A percentile compares a stretch with the other conserved stretches of the same genome.
Conservation (phyloP, 2,329 filamentous ascomycete genomes). For the Didymella pinodella region DNA sequence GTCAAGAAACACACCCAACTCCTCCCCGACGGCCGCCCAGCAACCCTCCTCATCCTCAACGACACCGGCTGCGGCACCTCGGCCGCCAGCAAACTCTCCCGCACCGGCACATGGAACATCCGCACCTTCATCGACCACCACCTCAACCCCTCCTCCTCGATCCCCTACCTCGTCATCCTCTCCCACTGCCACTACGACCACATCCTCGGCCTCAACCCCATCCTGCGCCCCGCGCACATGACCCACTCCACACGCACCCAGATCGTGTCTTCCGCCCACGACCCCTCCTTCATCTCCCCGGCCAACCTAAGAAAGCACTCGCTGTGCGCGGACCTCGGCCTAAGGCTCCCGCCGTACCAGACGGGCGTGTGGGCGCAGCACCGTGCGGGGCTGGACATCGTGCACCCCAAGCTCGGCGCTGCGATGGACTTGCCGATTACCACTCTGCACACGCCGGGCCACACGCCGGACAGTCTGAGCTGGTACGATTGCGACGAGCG, state of each 20-base stretch:
- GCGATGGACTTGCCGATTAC: conserved; percentile 10
- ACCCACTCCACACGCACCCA: neutral
- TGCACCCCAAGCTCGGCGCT: neutral
- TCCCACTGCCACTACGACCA: conserved; percentile 27
- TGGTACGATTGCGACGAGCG: conserved; percentile 20
- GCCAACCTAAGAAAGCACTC: conserved; percentile 9
- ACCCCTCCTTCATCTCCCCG: conserved; percentile 8
- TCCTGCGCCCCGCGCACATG: conserved; percentile 6
- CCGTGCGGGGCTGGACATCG: neutral
- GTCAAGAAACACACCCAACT: conserved; percentile 18
- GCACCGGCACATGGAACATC: conserved; percentile 15
- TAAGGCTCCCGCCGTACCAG: conserved; percentile 2
- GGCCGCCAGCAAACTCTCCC: neutral
- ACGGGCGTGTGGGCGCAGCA: conserved; percentile 10
- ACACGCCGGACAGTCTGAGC: conserved; percentile 24
- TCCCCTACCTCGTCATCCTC: conserved; percentile 23
- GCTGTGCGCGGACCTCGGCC: conserved; percentile 5
- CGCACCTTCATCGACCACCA: conserved; percentile 23
- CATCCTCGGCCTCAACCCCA: conserved; percentile 18
- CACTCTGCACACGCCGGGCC: conserved; percentile 23
- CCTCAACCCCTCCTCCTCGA: conserved; percentile 12
- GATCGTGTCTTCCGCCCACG: conserved; percentile 5
- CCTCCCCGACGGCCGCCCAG: neutral
- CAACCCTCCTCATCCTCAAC: conserved; percentile 14
- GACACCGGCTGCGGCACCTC: conserved; percentile 17